These are phyloP conservation scores for Xylariaceae sp. DNA, from an alignment of 2,329 filamentous ascomycete genomes.

Conservation along the genomic window DNA sequence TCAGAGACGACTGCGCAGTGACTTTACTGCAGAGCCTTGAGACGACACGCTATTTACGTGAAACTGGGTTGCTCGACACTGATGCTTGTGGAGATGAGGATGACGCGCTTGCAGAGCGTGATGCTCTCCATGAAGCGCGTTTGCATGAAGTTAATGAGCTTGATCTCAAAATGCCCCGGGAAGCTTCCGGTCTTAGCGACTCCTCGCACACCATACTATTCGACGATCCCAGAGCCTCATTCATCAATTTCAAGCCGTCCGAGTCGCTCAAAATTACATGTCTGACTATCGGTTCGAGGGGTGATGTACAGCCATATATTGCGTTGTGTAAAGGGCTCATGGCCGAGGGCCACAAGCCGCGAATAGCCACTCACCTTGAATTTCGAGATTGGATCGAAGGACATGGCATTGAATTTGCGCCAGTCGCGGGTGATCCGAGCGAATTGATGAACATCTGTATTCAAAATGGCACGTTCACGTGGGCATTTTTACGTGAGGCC, in stretches of 20 bases:
- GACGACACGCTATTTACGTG: constrained; percentile 63
- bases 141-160: constrained; percentile 49
- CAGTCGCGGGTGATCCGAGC: constrained; percentile 83
- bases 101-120: constrained; percentile 73
- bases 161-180: constrained; percentile 47
- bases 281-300: constrained; percentile 89
- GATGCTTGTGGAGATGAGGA: constrained; percentile 69
- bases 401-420: constrained; percentile 91
- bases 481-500: constrained; percentile 82
- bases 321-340: constrained; percentile 87
- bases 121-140: constrained; percentile 73
- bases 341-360: constrained; percentile 78
- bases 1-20: constrained; percentile 83
- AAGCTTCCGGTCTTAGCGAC: constrained; percentile 46
- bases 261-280: constrained; percentile 81
- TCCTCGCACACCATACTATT: constrained; percentile 71
- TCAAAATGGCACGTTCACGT: constrained; percentile 95
- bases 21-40: constrained; percentile 76
- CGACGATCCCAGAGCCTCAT: constrained; percentile 82
- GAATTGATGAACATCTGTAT: constrained; percentile 96
- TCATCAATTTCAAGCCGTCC: constrained; percentile 84
- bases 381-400: constrained; percentile 84
- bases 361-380: constrained; percentile 87
- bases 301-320: constrained; percentile 97
- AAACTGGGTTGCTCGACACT: constrained; percentile 62